Conservation (phyloP, 2,329 filamentous ascomycete genomes). For the Aspergillus luchuensis region DNA sequence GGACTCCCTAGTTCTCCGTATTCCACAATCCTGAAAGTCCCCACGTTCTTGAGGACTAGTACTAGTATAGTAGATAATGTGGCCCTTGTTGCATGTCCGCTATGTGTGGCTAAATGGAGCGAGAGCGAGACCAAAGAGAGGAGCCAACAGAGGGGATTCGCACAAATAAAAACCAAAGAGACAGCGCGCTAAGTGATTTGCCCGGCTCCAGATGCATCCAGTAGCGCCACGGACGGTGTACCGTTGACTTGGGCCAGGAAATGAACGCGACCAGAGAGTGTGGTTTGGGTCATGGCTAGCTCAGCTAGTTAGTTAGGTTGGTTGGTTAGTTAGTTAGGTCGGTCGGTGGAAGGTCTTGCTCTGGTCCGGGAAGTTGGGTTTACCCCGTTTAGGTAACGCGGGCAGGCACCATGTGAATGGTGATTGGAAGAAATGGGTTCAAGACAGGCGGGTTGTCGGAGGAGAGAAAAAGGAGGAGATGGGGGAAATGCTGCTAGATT, state of each 20-base stretch:
- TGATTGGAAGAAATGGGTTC: neutral
- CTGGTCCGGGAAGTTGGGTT: neutral
- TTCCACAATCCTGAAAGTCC: neutral
- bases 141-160: neutral
- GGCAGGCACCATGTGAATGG: neutral
- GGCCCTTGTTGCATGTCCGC: neutral
- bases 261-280: conserved; percentile 6
- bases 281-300: neutral
- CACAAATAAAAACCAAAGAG: neutral
- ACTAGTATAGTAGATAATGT: too few species aligned
- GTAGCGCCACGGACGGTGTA: conserved; percentile 19
- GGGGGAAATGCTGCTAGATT: neutral
- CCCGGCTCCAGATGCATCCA: conserved; percentile 8
- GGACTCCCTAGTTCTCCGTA: neutral
- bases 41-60: neutral
- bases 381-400: neutral
- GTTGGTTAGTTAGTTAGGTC: neutral
- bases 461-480: too few species aligned
- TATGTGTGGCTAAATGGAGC: neutral
- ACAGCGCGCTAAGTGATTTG: conserved; percentile 11
- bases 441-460: too few species aligned
- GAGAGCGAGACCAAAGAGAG: neutral
- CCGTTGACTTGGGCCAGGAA: conserved; percentile 19
- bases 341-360: conserved; percentile 4
- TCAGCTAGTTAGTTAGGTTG: too few species aligned